Evolutionary conservation across 2,329 filamentous ascomycete genomes (phyloP).

Genomic region (Neopestalotiopsis rosae): DNA sequence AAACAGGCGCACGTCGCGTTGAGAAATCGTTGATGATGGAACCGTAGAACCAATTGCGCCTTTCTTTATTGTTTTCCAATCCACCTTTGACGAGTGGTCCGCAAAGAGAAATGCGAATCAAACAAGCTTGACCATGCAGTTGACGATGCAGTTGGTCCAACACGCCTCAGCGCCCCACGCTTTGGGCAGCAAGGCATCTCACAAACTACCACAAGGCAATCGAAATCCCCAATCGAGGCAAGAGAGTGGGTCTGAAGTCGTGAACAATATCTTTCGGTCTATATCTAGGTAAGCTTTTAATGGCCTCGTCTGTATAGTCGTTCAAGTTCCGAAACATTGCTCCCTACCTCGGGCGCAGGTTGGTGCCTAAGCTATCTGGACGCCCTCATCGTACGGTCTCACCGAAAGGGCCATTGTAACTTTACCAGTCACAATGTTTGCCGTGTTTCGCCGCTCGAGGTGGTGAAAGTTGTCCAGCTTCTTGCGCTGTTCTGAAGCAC

Average conservation of each 20-base stretch:
- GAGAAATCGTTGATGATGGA: no score
- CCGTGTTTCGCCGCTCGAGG: slow-evolving; percentile 42
- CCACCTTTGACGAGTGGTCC: neutral
- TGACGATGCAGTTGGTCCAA: neutral
- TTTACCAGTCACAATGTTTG: slow-evolving; percentile 41
- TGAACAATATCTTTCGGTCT: neutral
- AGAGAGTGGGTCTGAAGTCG: neutral
- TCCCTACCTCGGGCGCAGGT: neutral
- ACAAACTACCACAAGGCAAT: neutral
- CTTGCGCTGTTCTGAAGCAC: slow-evolving; percentile 34
- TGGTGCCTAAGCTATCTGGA: neutral
- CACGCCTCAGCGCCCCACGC: neutral
- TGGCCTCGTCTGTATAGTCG: no score
- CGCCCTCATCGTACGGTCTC: neutral
- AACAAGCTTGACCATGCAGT: neutral
- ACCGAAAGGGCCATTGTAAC: slow-evolving; percentile 23
- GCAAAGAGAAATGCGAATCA: neutral
- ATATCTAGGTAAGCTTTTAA: neutral
- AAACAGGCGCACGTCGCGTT: no score
- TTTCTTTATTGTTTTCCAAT: no score
- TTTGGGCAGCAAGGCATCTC: neutral
- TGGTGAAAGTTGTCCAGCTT: slow-evolving; percentile 40
- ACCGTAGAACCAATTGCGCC: no score
- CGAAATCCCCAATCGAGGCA: neutral
- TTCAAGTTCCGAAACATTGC: neutral